These are phyloP conservation scores for Bigelowiella natans DNA, from an alignment of 78 protist species.

Conservation along the genomic window DNA sequence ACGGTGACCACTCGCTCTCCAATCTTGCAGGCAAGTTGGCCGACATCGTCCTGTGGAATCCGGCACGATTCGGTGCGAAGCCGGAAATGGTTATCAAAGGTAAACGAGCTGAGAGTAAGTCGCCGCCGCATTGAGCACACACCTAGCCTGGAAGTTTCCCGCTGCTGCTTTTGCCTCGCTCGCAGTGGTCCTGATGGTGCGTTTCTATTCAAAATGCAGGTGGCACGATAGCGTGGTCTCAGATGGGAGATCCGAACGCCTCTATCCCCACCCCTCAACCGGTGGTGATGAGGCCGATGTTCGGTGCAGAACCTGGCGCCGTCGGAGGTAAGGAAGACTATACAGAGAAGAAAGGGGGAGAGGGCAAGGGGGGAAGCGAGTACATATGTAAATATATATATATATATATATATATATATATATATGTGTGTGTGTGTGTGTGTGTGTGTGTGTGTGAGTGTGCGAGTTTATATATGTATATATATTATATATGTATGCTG, in stretches of 20 bases:
- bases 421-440: too few species aligned
- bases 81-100: conserved; percentile 38
- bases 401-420: neutral
- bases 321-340: neutral
- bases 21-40: conserved; percentile 11
- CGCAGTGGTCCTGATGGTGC: conserved; percentile 5
- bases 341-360: neutral
- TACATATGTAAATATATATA: neutral
- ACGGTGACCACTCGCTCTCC: too few species aligned
- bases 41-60: conserved; percentile 33
- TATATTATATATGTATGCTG: too few species aligned
- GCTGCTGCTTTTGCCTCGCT: too few species aligned
- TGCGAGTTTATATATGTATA: too few species aligned
- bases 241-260: conserved; percentile 49
- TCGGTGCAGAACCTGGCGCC: neutral
- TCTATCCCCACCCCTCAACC: conserved; percentile 49
- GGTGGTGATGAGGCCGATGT: conserved; percentile 45
- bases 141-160: too few species aligned
- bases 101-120: too few species aligned
- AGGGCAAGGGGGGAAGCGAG: neutral
- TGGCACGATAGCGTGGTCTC: conserved; percentile 23
- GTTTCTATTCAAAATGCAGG: neutral
- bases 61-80: conserved; percentile 33
- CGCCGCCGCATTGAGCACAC: too few species aligned
- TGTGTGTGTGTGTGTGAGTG: too few species aligned